Evolutionary conservation across 1,284 basidiomycete species (phyloP), one percentile per base, ranked within the genome.

Genomic region (Apiotrichum domesticum): DNA sequence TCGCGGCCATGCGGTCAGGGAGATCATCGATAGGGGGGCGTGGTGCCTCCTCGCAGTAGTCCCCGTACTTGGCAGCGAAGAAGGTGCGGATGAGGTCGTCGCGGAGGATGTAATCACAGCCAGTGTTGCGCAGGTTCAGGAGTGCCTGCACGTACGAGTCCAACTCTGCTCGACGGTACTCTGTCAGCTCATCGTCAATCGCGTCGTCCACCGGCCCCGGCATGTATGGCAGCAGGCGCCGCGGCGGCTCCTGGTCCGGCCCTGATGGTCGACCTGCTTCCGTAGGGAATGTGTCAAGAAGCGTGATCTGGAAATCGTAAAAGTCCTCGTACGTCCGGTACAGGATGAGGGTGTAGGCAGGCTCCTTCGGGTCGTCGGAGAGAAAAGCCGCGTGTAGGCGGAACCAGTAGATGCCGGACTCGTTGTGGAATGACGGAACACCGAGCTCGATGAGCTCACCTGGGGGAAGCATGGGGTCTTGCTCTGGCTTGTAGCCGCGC

Each of bases 241-340:
- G 80, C 14, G 76, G 77, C 35, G 69, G 67, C 15, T 75, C 77
- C 35, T 77, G 77, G 35, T 53, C 43, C 15, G 76, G 75, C 1
- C 72, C 68, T 50, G 64, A 58, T 54, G 68, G 66, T 43, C 88
- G 82, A 7, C 94, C 94, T 14, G 91, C 94, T 77, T 98, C 94
- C 52, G 83, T 80, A 4, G 92, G 92, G 76, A 95, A 96, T 0
- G 83, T 80, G 52, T 92, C 84, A 58, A 97, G 83, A 40, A 99
- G 82, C 8, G 84, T 81, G 54, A 96, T 88, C 71, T 99, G 96
- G 75, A 98, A 98, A 68, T 95, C 91, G 79, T 95, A 96, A 76
- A 99, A 99, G 75, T 99, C 94, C 70, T 96, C 90, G 79, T 99
- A 99, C 14, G 91, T 85, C 51, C 96, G 85, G 78, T 96, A 98